Evolutionary conservation across 345 rosid species (phyloP), one percentile per base, ranked within the genome.

Genomic region (Aegle marmelos): DNA sequence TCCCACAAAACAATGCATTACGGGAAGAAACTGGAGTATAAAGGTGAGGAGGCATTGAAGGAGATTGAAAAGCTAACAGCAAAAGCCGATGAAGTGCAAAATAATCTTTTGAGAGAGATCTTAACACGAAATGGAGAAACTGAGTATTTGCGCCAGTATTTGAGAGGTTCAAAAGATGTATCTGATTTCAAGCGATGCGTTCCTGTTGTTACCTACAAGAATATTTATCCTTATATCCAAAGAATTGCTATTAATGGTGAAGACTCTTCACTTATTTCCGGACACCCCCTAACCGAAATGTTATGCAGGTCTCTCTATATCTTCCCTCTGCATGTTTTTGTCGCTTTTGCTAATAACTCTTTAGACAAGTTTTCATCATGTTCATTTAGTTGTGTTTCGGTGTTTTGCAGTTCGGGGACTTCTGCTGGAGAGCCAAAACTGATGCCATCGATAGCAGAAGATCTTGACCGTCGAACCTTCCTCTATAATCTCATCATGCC

Each of bases 401-500:
- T 69, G 50, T 80, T 78, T 80, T 80, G 65, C 87, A 89, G 94
- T 81, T 91, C 94, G 11, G 94, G 94, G 82, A 91, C 92, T 54
- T 89, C 94, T 65, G 92, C 84, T 21, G 91, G 94, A 69, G 90
- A 91, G 80, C 92, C 92, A 2, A 91, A 88, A 80, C 61, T 91
- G 81, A 85, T 81, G 86, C 94, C 94, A 25, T 86, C 94, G 0
- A 89, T 89, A 68, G 91, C 84, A 45, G 94, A 86, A 78, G 92
- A 89, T 74, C 87, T 89, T 67, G 90, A 89, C 63, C 90, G 94
- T 14, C 86, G 92, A 30, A 91, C 94, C 63, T 91, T 89, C 67
- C 75, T 91, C 36, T 91, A 91, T 78, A 89, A 91, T 72, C 94
- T 91, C 79, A 86, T 89, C 84, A 87, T 83, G 92, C 92, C 94